Evolutionary conservation across 148 eudicot species (phyloP), one percentile per base, ranked within the genome.

Genomic region (Cornus kousa): DNA sequence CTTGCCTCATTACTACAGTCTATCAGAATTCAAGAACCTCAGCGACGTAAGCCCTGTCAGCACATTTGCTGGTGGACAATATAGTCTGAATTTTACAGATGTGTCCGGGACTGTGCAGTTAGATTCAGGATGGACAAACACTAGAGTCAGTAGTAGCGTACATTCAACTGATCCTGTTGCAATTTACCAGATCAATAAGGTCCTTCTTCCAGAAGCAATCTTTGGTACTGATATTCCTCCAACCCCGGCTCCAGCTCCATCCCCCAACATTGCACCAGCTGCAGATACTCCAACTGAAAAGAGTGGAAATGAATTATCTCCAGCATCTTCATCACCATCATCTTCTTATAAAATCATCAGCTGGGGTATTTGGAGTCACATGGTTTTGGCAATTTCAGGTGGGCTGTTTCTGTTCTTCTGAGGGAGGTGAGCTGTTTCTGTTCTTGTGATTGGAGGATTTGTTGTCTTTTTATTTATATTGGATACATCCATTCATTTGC

Each of bases 201-300:
- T 95, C 46, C 89, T 95, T 9, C 93, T 95, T n/a, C 99, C 99
- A 0, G 94, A 83, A 74, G 92, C 93, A 2, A 93, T 95, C 73
- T 95, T 90, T 22, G 99, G 99, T 24, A 92, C 92, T 0, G 97
- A 95, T 40, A 91, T 95, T 9, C 99, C 99, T 9, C 99, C 99
- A 9, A 83, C 75, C 20, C 87, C 99, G 0, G 94, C 97, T 22
- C 98, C 98, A 3, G 97, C 94, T 0, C 99, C n/a, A 0, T 90
- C 91, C 9, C 94, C 96, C 0, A 91, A 84, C 5, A 68, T 68
- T 19, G 76, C 88, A 7, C 89, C 93, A 5, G 75, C 84, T 17
- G 92, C 93, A 3, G 97, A 89, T 81, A 62, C 92, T 13, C 90
- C 86, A 1, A 70, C 75, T 3, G 93, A 48, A 3, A 83, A 85